phyloP scores from a whole-genome alignment of 306 rosid genomes.

The Lablab purpureus region DNA sequence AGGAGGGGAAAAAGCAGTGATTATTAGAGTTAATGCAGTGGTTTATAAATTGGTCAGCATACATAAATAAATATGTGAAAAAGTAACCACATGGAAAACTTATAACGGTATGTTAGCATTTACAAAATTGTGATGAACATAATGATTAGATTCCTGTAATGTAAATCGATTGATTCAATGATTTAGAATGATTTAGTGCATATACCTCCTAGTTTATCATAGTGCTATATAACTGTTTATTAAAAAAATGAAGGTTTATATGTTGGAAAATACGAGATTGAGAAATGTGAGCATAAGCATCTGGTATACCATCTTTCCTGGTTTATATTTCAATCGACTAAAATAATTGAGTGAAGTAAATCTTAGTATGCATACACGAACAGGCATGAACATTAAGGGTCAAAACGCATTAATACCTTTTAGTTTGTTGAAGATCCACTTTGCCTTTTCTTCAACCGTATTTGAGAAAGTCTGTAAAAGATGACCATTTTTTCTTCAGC shows the following conservation, averaged over 20 bases:
- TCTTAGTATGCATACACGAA: neutral
- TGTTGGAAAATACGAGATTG: neutral
- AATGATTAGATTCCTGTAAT: neutral
- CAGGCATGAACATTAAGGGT: neutral
- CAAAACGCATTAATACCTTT: slow-evolving; percentile 65
- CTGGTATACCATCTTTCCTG: neutral
- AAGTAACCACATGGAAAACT: neutral
- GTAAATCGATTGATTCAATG: slow-evolving; percentile 2
- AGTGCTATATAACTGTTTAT: neutral
- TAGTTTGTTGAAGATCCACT: slow-evolving; percentile 95
- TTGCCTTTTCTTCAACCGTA: slow-evolving; percentile 96
- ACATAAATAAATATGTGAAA: neutral
- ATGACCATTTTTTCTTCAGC: slow-evolving; percentile 14
- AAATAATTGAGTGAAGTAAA: slow-evolving; percentile 10
- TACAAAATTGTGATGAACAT: neutral
- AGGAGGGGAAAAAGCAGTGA: neutral
- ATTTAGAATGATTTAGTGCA: neutral
- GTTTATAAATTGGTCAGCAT: slow-evolving; percentile 26
- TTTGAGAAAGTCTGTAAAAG: slow-evolving; percentile 80
- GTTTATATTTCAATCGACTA: neutral
- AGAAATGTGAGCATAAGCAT: neutral
- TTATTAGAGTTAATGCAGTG: slow-evolving; percentile 5
- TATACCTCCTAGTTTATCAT: neutral
- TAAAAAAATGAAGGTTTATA: neutral
- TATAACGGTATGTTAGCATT: slow-evolving; percentile 1